Evolutionary conservation across 345 rosid species (phyloP).

Genomic region (Gossypium thurberi): DNA sequence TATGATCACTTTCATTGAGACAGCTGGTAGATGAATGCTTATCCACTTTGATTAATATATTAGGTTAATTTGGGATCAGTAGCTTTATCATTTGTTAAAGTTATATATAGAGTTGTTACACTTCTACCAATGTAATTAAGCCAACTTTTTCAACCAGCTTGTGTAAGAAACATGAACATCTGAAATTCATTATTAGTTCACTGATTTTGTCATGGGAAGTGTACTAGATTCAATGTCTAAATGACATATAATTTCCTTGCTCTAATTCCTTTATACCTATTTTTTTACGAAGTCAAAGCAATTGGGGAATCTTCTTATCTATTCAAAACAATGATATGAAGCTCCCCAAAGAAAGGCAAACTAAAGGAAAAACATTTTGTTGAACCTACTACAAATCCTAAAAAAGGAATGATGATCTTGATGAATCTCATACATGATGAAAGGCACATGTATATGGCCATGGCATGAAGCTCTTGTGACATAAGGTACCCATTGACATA

Average conservation of each 20-base stretch:
- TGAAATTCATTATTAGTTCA: neutral
- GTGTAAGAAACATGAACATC: neutral
- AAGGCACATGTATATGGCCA: constrained; percentile 23
- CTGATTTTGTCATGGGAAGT: neutral
- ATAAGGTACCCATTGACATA: neutral
- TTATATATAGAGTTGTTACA: neutral
- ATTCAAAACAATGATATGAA: neutral
- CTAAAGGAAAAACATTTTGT: neutral
- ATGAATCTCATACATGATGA: constrained; percentile 18
- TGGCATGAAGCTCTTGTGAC: constrained; percentile 8
- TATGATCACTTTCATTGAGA: neutral
- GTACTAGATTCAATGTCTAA: neutral
- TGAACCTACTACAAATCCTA: neutral
- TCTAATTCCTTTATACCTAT: neutral
- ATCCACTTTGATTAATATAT: constrained; percentile 2
- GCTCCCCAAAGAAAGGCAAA: neutral
- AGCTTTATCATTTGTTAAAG: neutral
- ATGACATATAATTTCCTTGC: neutral
- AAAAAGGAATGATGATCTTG: constrained; percentile 12
- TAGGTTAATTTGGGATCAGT: constrained; percentile 5
- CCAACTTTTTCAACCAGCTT: neutral
- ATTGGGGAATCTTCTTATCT: neutral
- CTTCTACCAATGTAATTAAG: constrained; percentile 4
- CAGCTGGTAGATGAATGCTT: constrained; percentile 5
- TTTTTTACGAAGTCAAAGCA: neutral